Evolutionary conservation across 176 grass and related monocot genomes (phyloP), one percentile per base, ranked within the genome.

Genomic region (Triticum monococcum): DNA sequence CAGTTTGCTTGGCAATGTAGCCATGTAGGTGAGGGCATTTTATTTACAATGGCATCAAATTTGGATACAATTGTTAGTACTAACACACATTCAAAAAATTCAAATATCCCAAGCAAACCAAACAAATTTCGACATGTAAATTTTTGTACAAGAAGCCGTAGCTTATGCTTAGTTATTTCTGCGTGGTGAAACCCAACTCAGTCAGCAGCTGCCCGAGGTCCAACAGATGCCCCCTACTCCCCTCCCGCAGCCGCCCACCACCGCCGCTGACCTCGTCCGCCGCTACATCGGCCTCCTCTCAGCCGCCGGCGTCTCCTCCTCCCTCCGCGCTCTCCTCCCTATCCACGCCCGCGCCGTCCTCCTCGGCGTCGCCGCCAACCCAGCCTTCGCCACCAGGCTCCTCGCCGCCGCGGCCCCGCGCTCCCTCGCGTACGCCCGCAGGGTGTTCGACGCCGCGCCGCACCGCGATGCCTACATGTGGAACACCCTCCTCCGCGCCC

Each of bases 401-500:
- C 32, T 96, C 61, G 72, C 64, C 0, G 90, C 91, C 0, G 79
- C 28, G 0, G 88, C 85, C 9, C 78, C 83, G 2, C 26, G 84
- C 28, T 95, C 88, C 28, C 89, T 94, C n/a, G 61, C 90, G 2
- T 94, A 95, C 69, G 90, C 93, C 38, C 91, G 87, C 75, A 92
- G 85, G 38, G 86, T 98, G 84, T 98, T 94, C 86, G 91, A 91
- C 62, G 80, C 46, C 45, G 79, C 83, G 82, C 88, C 91, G 25
- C 61, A 69, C 22, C 86, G 88, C 77, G 90, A 95, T 9, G 86
- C 88, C 30, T 94, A 92, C 79, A 89, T 93, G 90, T 98, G 84
- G 88, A 98, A 98, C 88, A 92, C 91, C 28, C 86, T 98, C 67
- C 87, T 98, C 63, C 91, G 92, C 59, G 90, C 69, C 66, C 86